Conservation (phyloP, 345 rosid species). For the Euphorbia lathyris region DNA sequence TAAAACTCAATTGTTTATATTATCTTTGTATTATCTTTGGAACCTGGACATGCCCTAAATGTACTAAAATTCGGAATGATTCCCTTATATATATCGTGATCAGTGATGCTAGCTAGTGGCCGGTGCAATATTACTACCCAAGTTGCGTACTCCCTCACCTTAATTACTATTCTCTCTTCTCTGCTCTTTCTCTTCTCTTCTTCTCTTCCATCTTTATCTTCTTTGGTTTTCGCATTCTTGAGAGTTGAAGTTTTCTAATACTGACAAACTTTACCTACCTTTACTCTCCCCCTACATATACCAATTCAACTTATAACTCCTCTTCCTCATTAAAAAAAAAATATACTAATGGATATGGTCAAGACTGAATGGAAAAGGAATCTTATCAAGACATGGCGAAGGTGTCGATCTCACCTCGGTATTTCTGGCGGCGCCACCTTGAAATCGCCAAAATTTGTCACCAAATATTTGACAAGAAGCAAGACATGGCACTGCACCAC, state of each 20-base stretch:
- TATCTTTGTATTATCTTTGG: too few species aligned
- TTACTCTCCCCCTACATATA: too few species aligned
- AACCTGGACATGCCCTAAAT: too few species aligned
- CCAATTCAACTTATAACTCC: too few species aligned
- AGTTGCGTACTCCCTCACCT: too few species aligned
- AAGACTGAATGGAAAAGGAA: slow-evolving; percentile 18
- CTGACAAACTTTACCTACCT: not conserved
- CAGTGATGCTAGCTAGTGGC: too few species aligned
- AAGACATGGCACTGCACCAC: slow-evolving; percentile 17
- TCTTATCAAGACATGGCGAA: slow-evolving; percentile 17
- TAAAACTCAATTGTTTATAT: too few species aligned
- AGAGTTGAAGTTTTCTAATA: not conserved
- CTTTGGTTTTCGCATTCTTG: not conserved
- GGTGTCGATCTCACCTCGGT: slow-evolving; percentile 9
- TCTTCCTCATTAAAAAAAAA: not conserved
- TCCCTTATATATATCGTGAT: too few species aligned
- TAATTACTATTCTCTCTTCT: too few species aligned
- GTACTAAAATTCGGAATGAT: too few species aligned
- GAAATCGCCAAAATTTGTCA: not conserved
- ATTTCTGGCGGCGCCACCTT: not conserved
- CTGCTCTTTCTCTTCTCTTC: too few species aligned
- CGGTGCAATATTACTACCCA: too few species aligned
- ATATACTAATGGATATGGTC: slow-evolving; percentile 7
- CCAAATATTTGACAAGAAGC: slow-evolving; percentile 11
- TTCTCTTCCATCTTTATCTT: not conserved